Evolutionary conservation across 345 rosid species (phyloP), one percentile per base, ranked within the genome.

Genomic region (Rhodamnia rubescens): DNA sequence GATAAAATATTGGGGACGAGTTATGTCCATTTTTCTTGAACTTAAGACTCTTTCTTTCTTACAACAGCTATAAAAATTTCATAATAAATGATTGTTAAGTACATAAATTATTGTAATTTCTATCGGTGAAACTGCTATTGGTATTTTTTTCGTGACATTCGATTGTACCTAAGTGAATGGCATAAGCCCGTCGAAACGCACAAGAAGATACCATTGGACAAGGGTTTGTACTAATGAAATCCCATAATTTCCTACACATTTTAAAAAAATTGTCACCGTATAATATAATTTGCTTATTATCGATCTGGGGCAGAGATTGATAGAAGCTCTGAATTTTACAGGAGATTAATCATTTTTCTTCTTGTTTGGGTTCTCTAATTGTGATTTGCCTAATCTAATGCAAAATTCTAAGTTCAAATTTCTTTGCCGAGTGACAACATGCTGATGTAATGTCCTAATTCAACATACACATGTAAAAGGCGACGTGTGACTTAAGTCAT

Each of bases 201-300:
- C 75, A 32, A 18, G 78, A 32, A 18, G 22, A 47, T 69, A 69
- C 32, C 36, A 32, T 18, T 0, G 6, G 12, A 69, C 1, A 11
- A 69, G 47, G 5, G 1, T 16, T 18, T 69, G 32, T 69, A 69
- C 21, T 32, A 32, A 32, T 5, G 5, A 11, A 69, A 32, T 69
- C 24, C 24, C 13, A 69, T 32, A 36, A 10, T 18, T 32, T 32
- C 47, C 42, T 32, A 69, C 47, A 32, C 7, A 69, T 18, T 18
- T 32, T 4, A 44, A 7, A 20, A 69, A 32, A 32, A 32, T 32
- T 32, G 18, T 36, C 24, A 32, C 8, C 0, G 0, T 0, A 18
- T 18, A 69, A 8, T 32, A 32, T 18, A 69, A 16, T 32, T 32
- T 8, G 32, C 47, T 18, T 18, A 32, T 69, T 2, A 69, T 36